Percentiles rank a stretch among this genome's conserved stretches.
Conservation (phyloP, 495 filamentous ascomycete species). For the Daldinia caldariorum region DNA sequence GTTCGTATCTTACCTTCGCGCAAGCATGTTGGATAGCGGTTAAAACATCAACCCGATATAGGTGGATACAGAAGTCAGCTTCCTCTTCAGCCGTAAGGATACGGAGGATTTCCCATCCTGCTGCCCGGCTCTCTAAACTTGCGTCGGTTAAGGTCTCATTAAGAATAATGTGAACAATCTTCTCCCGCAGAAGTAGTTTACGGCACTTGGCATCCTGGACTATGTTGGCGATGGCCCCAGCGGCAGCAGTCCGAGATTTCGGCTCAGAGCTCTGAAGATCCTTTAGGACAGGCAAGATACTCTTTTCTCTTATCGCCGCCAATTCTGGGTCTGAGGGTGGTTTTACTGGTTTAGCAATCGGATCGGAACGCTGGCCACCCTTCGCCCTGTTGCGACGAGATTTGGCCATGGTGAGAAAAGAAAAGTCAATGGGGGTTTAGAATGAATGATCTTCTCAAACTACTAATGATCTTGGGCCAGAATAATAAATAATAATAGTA, state of each 20-base stretch:
- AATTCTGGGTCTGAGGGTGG: conserved; percentile 65
- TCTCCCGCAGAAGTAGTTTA: conserved; percentile 67
- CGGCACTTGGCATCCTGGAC: conserved; percentile 66
- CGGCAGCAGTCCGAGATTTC: conserved; percentile 62
- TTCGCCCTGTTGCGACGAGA: conserved; percentile 53
- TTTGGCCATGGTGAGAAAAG: conserved; percentile 53
- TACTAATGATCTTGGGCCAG: neutral
- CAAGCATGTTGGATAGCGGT: conserved; percentile 63
- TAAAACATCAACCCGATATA: conserved; percentile 66
- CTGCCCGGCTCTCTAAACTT: conserved; percentile 64
- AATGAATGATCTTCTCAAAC: neutral
- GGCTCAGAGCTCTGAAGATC: conserved; percentile 65
- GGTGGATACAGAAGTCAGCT: conserved; percentile 68
- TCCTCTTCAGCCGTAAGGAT: conserved; percentile 68
- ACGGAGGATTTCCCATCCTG: conserved; percentile 69
- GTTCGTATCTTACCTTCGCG: conserved; percentile 54
- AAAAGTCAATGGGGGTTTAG: neutral
- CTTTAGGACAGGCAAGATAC: conserved; percentile 66
- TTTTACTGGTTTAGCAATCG: conserved; percentile 61
- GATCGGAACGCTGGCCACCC: conserved; percentile 52
- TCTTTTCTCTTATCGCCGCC: conserved; percentile 64
- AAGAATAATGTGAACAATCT: conserved; percentile 67
- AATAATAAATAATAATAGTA: too few relatives aligned
- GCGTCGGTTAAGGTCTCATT: conserved; percentile 68
- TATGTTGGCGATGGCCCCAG: conserved; percentile 65